phyloP scores from a whole-genome alignment of 2,329 filamentous ascomycete genomes.

The Pochonia chlamydosporia region DNA sequence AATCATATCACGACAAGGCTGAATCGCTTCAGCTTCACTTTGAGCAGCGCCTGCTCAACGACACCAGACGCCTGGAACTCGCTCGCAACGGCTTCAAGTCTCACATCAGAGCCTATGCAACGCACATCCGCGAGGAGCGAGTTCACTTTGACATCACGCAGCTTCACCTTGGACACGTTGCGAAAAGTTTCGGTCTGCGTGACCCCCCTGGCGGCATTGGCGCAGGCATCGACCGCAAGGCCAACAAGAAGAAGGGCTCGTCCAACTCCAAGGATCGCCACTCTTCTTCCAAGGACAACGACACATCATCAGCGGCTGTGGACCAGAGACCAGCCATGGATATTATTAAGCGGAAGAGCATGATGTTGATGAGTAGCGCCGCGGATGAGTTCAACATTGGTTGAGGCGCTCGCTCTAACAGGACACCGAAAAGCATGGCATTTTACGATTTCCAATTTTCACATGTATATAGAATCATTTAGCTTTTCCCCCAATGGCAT shows the following conservation, averaged over 20 bases:
- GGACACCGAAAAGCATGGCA: not conserved
- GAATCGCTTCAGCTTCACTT: conserved; percentile 55
- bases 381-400: conserved; percentile 66
- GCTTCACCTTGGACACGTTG: conserved; percentile 85
- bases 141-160: conserved; percentile 86
- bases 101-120: conserved; percentile 91
- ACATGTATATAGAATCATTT: not conserved
- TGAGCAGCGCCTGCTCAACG: conserved; percentile 53
- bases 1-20: conserved; percentile 43
- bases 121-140: conserved; percentile 81
- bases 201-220: conserved; percentile 84
- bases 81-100: conserved; percentile 84
- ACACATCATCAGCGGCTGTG: conserved; percentile 13
- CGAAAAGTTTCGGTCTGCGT: conserved; percentile 86
- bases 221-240: conserved; percentile 43
- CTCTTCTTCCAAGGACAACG: conserved; percentile 1
- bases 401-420: conserved; percentile 22
- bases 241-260: conserved; percentile 27
- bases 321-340: conserved; percentile 29
- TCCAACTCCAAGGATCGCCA: conserved; percentile 15
- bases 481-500: not conserved
- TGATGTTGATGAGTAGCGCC: conserved; percentile 59
- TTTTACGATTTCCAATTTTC: not conserved
- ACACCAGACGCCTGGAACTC: conserved; percentile 67
- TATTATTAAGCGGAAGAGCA: conserved; percentile 54